Percentiles rank a stretch among this genome's conserved stretches.
These are phyloP conservation scores for Glycine soja DNA, from an alignment of 306 rosid species.

Conservation along the genomic window DNA sequence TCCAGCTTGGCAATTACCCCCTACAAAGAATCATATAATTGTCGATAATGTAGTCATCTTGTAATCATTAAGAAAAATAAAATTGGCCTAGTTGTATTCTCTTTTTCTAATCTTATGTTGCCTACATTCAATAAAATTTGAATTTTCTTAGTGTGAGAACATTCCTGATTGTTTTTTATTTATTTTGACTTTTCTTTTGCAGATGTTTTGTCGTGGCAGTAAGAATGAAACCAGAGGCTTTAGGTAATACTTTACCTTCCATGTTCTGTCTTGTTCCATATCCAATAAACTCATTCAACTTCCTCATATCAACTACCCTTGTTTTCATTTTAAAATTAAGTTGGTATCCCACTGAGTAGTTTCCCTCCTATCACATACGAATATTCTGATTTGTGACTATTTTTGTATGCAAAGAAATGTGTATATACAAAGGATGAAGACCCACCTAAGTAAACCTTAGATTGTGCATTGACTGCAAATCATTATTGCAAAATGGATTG, in stretches of 20 bases:
- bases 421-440: too few relatives aligned
- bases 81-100: neutral
- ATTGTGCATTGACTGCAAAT: too few relatives aligned
- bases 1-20: neutral
- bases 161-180: conserved; percentile 42
- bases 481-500: too few relatives aligned
- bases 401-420: too few relatives aligned
- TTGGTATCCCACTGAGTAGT: too few relatives aligned
- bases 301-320: conserved; percentile 12
- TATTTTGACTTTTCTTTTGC: conserved; percentile 44
- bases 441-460: too few relatives aligned
- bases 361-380: too few relatives aligned
- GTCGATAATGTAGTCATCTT: conserved; percentile 4
- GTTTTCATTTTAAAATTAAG: neutral
- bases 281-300: conserved; percentile 20
- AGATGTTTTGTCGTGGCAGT: conserved; percentile 99
- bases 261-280: conserved; percentile 30
- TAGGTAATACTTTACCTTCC: conserved; percentile 65
- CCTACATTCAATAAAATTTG: conserved; percentile 14
- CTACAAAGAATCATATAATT: conserved; percentile 1
- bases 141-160: conserved; percentile 22
- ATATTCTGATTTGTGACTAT: too few relatives aligned
- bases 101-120: neutral
- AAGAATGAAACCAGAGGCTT: conserved; percentile 89
- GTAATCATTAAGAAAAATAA: neutral